Percentiles rank a stretch among this genome's conserved stretches.
These are phyloP conservation scores for Cystobasidium pallidum DNA, from an alignment of 1,284 basidiomycete genomes.

Conservation along the genomic window DNA sequence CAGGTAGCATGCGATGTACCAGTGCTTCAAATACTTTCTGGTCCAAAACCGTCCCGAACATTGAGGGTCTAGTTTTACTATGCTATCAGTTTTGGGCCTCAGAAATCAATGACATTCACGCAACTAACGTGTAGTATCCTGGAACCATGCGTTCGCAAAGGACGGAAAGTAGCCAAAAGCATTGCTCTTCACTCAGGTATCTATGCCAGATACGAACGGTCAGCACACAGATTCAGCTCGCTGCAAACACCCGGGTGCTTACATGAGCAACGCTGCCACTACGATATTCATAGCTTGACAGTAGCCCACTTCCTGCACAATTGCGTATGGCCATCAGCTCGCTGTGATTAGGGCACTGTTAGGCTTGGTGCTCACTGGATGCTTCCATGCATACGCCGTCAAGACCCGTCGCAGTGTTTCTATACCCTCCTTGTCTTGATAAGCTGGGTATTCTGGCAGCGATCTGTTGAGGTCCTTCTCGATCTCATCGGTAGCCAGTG, in stretches of 20 bases:
- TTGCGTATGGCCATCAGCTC: not conserved
- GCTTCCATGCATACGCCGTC: slow-evolving; percentile 95
- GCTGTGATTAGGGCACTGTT: slow-evolving; percentile 49
- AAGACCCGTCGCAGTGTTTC: slow-evolving; percentile 82
- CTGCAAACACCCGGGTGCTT: too few relatives aligned
- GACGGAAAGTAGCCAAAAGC: slow-evolving; percentile 96
- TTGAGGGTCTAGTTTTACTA: slow-evolving; percentile 71
- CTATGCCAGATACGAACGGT: slow-evolving; percentile 58
- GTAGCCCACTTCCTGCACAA: slow-evolving; percentile 54
- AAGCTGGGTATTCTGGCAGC: slow-evolving; percentile 90
- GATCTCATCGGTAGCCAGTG: slow-evolving; percentile 94
- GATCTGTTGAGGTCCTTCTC: slow-evolving; percentile 94
- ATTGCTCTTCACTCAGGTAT: slow-evolving; percentile 99
- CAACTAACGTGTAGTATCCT: slow-evolving; percentile 89
- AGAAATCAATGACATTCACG: not conserved
- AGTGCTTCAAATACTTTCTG: slow-evolving; percentile 97
- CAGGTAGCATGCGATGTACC: slow-evolving; percentile 73
- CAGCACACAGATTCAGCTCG: too few relatives aligned
- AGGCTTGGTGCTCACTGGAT: slow-evolving; percentile 69
- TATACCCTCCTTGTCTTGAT: slow-evolving; percentile 86
- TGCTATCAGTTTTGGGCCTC: not conserved
- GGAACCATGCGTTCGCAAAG: slow-evolving; percentile 92
- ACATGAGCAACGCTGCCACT: slow-evolving; percentile 84
- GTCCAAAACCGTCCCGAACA: slow-evolving; percentile 97
- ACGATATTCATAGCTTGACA: slow-evolving; percentile 61